phyloP scores from a whole-genome alignment of 169 alveolate species.

The Eimeria sp. region DNA sequence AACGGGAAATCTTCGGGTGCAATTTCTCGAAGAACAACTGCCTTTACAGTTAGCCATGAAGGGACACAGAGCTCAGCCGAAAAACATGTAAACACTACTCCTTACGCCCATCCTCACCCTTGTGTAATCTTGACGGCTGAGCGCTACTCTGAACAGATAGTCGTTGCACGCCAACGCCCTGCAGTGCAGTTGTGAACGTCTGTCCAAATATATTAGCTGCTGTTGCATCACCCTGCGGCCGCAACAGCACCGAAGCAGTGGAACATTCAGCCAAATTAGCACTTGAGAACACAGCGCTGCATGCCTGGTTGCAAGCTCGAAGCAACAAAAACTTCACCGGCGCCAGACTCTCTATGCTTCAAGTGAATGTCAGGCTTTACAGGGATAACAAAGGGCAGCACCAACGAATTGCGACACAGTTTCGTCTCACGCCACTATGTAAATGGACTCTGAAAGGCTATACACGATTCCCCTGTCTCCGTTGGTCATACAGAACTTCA shows the following conservation, averaged over 20 bases:
- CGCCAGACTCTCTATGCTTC: neutral
- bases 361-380: neutral
- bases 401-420: neutral
- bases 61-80: neutral
- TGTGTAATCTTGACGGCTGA: slow-evolving; percentile 86
- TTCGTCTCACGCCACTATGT: slow-evolving; percentile 79
- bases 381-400: neutral
- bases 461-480: slow-evolving; percentile 89
- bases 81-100: neutral
- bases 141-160: slow-evolving; percentile 90
- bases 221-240: slow-evolving; percentile 69
- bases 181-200: slow-evolving; percentile 70
- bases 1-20: too few relatives aligned
- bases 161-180: slow-evolving; percentile 89
- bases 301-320: neutral
- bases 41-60: neutral
- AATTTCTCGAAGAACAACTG: neutral
- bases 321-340: neutral
- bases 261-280: neutral
- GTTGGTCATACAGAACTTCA: slow-evolving; percentile 86
- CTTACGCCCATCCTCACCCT: slow-evolving; percentile 87
- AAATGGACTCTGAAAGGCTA: slow-evolving; percentile 85
- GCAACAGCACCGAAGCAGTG: neutral
- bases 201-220: slow-evolving; percentile 79
- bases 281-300: neutral